Evolutionary conservation across 768 basidiomycete genomes (phyloP), one percentile per base, ranked within the genome.

Genomic region (Boletus reticulatus): DNA sequence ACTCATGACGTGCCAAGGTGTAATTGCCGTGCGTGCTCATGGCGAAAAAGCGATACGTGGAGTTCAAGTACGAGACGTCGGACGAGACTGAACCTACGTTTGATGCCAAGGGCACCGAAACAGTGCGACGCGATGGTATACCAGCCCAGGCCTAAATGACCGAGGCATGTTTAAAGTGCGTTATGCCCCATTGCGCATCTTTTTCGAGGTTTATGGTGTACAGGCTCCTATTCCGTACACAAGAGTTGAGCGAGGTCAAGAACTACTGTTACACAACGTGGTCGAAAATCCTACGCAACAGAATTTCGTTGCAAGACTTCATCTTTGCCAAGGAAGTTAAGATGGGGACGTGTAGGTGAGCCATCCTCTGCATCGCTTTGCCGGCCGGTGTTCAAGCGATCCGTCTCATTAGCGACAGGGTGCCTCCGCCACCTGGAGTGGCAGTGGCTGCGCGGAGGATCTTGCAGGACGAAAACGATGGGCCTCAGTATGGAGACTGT

Each of bases 71-170:
- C 59, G 97, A 99, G 71, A 80, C 75, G 50, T 80, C 87, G 0
- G 89, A 94, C 60, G 92, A 97, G 14, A 69, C 55, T 1, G 85
- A 87, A 44, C 92, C 94, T 2, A 76, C 73, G 0, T 97, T 98
- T 62, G 96, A 99, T 62, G 97, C 94, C 7, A 98, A 99, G 68
- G 97, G 98, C n/a, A n/a, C 98, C 50, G 97, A 99, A 72, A 98
- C 94, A 98, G 31, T 22, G 22, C 82, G 97, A 6, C 78, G 97
- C 55, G 97, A 99, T 65, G 94, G 94, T 11, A 84, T 97, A 29
- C 82, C 84, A 5, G 97, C 94, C 0, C 92, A 94, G 67, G 82
- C 85, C 64, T 98, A 97, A 74, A 94, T 98, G 85, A 84, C 88
- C 2, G 96, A 98, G 71, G 84, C 79, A 6, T 89, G 87, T 62